Evolutionary conservation across 306 rosid genomes (phyloP), one percentile per base, ranked within the genome.

Genomic region (Delonix regia): DNA sequence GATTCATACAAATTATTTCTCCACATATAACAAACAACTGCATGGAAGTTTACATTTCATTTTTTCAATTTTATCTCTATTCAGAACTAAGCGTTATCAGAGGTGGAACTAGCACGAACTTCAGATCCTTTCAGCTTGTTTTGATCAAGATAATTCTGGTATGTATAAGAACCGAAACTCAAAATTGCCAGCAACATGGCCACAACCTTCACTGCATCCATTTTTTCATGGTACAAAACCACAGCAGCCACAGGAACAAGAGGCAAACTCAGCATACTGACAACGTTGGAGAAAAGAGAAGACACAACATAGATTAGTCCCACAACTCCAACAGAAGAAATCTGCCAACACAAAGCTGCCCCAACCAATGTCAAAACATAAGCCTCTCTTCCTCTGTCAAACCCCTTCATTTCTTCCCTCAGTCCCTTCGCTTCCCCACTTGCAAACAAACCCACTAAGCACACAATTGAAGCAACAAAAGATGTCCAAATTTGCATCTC

Each of bases 401-500:
- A 90, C 14, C 52, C 53, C 21, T 38, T 84, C 89, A 88, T 90
- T 61, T 92, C 94, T 5, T 57, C 84, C 49, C 77, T 84, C 84
- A 92, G 77, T 41, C 76, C 75, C 81, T 51, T 83, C 77, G 90
- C 87, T 76, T 92, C 91, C 6, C 89, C 91, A 36, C 89, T 86
- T 9, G 78, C 89, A 47, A 90, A 88, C 21, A 92, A 79, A 7
- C 94, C 97, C 13, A 85, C 66, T 4, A 78, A 70, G n/a, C 91
- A 81, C 55, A 82, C 91, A 68, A 85, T 70, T 14, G 85, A 78
- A 16, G 97, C 97, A n/a, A 88, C 80, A 38, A 90, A 55, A 28
- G 89, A 74, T 45, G 91, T 90, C 75, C 78, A 92, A 64, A 92
- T 87, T 76, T 92, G 97, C 89, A 90, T 89, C 24, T 92, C 90